Evolutionary conservation across 495 filamentous ascomycete genomes (phyloP).

Genomic region (Tuber borchii): DNA sequence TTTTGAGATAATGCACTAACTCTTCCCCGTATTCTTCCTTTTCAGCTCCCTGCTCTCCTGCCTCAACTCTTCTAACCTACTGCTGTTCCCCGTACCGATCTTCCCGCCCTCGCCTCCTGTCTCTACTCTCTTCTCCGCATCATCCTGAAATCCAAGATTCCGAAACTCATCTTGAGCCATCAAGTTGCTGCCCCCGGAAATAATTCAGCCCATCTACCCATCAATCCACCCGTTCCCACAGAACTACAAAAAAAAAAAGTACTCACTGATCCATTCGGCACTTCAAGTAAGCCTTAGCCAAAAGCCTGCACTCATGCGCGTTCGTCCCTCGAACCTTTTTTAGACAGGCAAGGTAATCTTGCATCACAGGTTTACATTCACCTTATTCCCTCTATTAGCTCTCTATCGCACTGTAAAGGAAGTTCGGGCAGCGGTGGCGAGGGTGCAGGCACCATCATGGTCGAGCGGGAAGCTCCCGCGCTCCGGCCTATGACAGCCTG

Average conservation of each 20-base stretch:
- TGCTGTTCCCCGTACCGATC: neutral
- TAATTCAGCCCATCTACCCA: slow-evolving; percentile 11
- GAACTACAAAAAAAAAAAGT: slow-evolving; percentile 5
- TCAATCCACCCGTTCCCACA: neutral
- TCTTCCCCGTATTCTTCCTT: slow-evolving; percentile 18
- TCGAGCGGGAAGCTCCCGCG: slow-evolving; percentile 95
- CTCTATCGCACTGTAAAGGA: neutral
- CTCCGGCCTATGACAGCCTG: slow-evolving; percentile 58
- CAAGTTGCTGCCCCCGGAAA: slow-evolving; percentile 59
- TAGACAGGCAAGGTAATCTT: slow-evolving; percentile 73
- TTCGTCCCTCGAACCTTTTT: slow-evolving; percentile 75
- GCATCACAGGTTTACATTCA: slow-evolving; percentile 88
- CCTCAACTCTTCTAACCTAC: slow-evolving; percentile 34
- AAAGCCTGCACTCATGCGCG: slow-evolving; percentile 69
- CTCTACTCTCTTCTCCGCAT: neutral
- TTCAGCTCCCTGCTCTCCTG: slow-evolving; percentile 33
- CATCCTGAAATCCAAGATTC: slow-evolving; percentile 75
- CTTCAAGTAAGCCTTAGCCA: slow-evolving; percentile 79
- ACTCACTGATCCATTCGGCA: slow-evolving; percentile 93
- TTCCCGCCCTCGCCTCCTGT: neutral
- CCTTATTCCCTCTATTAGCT: slow-evolving; percentile 49
- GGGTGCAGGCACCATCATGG: slow-evolving; percentile 64
- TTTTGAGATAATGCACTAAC: neutral
- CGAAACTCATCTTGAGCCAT: slow-evolving; percentile 92
- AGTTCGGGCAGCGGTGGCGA: neutral